Evolutionary conservation across 306 rosid genomes (phyloP).

Genomic region (Lotus japonicus): DNA sequence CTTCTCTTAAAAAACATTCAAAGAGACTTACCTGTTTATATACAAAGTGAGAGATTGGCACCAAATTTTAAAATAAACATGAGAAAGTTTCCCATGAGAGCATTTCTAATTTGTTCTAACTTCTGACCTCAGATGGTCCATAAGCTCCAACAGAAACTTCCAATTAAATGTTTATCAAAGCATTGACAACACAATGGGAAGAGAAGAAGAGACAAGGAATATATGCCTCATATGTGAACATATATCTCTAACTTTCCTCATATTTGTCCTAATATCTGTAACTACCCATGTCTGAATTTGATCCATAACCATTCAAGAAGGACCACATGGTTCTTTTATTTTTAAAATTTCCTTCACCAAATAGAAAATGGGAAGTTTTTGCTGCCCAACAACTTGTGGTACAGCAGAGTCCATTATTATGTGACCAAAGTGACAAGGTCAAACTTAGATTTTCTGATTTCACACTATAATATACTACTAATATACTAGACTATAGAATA

Average conservation of each 20-base stretch:
- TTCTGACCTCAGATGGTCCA: too few relatives aligned
- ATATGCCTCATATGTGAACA: conserved; percentile 5
- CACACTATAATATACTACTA: background rate
- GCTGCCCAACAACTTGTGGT: background rate
- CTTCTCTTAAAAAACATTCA: too few relatives aligned
- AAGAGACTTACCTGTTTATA: too few relatives aligned
- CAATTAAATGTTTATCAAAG: too few relatives aligned
- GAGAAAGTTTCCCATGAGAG: too few relatives aligned
- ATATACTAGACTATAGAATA: too few relatives aligned
- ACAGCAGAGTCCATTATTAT: background rate
- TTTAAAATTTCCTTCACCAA: background rate
- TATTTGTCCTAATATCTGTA: conserved; percentile 30
- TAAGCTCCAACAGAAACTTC: too few relatives aligned
- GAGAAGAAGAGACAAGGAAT: conserved; percentile 11
- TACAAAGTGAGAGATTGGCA: too few relatives aligned
- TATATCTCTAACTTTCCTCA: background rate
- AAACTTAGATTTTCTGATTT: background rate
- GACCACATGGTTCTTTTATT: conserved; percentile 22
- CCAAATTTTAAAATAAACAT: too few relatives aligned
- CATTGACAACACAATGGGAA: background rate
- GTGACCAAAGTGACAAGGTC: background rate
- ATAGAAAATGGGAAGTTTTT: background rate
- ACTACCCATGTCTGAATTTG: conserved; percentile 8
- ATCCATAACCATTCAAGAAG: conserved; percentile 21
- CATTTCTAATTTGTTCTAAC: too few relatives aligned